phyloP scores from a whole-genome alignment of 2,329 filamentous ascomycete species.

The Neophaeococcomyces aloes region DNA sequence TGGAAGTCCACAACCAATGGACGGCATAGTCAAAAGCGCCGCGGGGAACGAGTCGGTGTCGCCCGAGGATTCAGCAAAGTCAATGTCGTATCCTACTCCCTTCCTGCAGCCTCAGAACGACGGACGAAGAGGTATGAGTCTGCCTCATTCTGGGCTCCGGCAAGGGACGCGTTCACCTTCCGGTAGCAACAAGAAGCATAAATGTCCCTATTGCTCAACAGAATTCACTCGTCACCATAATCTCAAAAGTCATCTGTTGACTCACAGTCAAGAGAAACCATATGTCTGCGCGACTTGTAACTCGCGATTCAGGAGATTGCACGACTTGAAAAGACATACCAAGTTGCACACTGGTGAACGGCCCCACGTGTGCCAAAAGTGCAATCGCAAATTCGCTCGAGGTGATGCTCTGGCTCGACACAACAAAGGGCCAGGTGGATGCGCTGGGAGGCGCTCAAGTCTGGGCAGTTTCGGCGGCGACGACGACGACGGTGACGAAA shows the following conservation, averaged over 20 bases:
- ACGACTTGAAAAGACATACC: conserved; percentile 90
- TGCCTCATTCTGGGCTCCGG: conserved; percentile 45
- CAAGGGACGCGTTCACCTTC: conserved; percentile 59
- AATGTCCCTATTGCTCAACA: conserved; percentile 90
- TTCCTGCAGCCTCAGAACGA: conserved; percentile 37
- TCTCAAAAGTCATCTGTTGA: conserved; percentile 90
- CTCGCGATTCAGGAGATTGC: conserved; percentile 80
- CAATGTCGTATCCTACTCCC: conserved; percentile 56
- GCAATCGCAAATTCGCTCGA: conserved; percentile 85
- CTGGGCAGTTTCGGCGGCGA: conserved; percentile 72
- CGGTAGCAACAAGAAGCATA: conserved; percentile 65
- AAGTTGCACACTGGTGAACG: conserved; percentile 96
- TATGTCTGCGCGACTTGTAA: conserved; percentile 90
- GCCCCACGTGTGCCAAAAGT: conserved; percentile 89
- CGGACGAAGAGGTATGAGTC: conserved; percentile 48
- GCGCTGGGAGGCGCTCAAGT: conserved; percentile 80
- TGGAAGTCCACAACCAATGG: conserved; percentile 38
- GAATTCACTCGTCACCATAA: conserved; percentile 98
- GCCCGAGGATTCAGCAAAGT: conserved; percentile 39
- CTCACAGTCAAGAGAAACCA: conserved; percentile 96
- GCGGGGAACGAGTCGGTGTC: conserved; percentile 28
- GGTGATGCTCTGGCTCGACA: conserved; percentile 91
- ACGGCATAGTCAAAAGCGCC: conserved; percentile 34
- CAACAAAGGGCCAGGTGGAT: conserved; percentile 90
- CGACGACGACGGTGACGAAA: conserved; percentile 49